phyloP scores from a whole-genome alignment of 116 monocot genomes.

The Cymodocea nodosa region DNA sequence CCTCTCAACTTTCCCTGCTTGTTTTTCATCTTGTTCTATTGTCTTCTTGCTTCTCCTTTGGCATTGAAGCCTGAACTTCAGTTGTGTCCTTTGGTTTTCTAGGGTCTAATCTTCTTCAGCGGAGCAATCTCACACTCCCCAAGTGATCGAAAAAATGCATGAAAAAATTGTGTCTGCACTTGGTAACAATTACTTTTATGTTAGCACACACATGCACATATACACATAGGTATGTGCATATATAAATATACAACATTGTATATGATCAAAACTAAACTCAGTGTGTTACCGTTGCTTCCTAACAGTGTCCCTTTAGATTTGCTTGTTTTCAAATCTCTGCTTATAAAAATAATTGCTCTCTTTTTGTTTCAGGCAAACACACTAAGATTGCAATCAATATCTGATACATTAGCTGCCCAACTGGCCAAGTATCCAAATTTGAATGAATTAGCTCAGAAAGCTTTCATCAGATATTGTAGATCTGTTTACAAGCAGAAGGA shows the following conservation, averaged over 20 bases:
- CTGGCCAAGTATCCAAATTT: slow-evolving; percentile 63
- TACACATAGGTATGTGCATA: too few relatives aligned
- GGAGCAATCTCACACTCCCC: too few relatives aligned
- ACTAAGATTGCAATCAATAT: slow-evolving; percentile 54
- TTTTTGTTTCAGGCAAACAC: slow-evolving; percentile 31
- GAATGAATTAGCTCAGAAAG: slow-evolving; percentile 44
- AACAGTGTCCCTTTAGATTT: not conserved
- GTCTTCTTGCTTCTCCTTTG: too few relatives aligned
- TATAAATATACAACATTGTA: not conserved
- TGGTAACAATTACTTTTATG: too few relatives aligned
- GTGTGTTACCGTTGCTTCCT: not conserved
- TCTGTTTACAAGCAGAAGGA: slow-evolving; percentile 52
- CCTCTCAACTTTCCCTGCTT: too few relatives aligned
- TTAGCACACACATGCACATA: too few relatives aligned
- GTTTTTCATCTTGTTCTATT: too few relatives aligned
- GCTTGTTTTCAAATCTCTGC: not conserved
- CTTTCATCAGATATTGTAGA: slow-evolving; percentile 59
- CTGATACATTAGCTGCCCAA: slow-evolving; percentile 48
- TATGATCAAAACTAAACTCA: not conserved
- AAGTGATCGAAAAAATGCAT: too few relatives aligned
- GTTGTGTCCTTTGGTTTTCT: too few relatives aligned
- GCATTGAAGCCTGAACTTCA: too few relatives aligned
- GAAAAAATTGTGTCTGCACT: too few relatives aligned
- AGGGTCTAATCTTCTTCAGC: too few relatives aligned
- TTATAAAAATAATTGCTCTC: not conserved